These are phyloP conservation scores for Adansonia digitata DNA, from an alignment of 345 rosid species.

Conservation along the genomic window DNA sequence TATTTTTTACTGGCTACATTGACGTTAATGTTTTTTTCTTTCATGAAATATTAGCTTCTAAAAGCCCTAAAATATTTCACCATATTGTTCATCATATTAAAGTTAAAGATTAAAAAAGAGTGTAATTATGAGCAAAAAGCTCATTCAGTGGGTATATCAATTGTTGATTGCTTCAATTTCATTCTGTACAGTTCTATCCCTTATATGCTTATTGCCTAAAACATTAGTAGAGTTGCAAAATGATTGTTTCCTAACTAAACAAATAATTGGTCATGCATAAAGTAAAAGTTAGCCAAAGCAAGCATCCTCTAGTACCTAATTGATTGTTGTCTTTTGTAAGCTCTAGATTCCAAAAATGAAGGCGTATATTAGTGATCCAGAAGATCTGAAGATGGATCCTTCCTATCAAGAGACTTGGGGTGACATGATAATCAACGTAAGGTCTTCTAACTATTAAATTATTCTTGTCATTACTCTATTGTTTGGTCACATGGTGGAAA, in stretches of 20 bases:
- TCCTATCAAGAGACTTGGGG: constrained; percentile 94
- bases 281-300: constrained; percentile 3
- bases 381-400: constrained; percentile 89
- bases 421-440: constrained; percentile 93
- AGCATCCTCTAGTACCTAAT: constrained; percentile 30
- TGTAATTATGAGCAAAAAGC: neutral
- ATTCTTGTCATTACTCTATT: neutral
- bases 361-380: constrained; percentile 96
- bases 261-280: neutral
- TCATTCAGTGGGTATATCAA: neutral
- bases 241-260: neutral
- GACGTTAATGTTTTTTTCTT: neutral
- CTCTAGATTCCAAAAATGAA: constrained; percentile 99
- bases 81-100: neutral
- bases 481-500: neutral
- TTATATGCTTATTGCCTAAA: neutral
- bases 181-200: neutral
- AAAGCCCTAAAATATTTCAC: neutral
- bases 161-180: neutral
- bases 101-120: neutral
- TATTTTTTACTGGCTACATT: neutral
- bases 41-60: neutral
- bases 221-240: neutral
- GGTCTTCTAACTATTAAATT: constrained; percentile 19
- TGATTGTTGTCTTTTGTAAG: constrained; percentile 64